Evolutionary conservation across 2,329 filamentous ascomycete genomes (phyloP).

Genomic region (Ciborinia camelliae): DNA sequence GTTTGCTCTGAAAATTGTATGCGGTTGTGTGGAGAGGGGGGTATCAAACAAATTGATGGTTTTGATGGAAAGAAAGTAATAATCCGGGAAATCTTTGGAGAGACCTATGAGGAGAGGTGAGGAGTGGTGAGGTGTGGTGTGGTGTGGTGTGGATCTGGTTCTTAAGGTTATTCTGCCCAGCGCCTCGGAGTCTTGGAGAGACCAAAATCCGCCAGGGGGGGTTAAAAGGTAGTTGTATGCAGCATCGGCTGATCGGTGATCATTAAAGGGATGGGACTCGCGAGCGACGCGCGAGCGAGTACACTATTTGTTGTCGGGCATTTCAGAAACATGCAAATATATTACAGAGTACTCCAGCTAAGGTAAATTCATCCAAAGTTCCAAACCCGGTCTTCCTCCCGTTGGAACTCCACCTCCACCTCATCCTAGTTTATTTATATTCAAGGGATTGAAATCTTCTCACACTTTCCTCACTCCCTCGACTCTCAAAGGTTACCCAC

Average conservation of each 20-base stretch:
- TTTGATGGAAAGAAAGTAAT: background rate
- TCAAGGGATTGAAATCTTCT: background rate
- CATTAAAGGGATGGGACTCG: background rate
- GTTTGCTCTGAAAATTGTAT: background rate
- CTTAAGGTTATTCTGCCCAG: too few relatives aligned
- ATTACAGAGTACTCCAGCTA: too few relatives aligned
- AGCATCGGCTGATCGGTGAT: slow-evolving; percentile 8
- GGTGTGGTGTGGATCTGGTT: too few relatives aligned
- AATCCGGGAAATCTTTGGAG: background rate
- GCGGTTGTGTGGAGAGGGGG: background rate
- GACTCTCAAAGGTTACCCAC: background rate
- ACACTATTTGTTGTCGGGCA: slow-evolving; percentile 1
- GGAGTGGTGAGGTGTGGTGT: too few relatives aligned
- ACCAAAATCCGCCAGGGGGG: background rate
- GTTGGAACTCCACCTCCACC: background rate
- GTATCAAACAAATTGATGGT: background rate
- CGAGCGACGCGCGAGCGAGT: too few relatives aligned
- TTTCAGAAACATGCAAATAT: background rate
- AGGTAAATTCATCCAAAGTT: too few relatives aligned
- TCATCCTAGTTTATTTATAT: slow-evolving; percentile 1
- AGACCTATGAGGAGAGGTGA: too few relatives aligned
- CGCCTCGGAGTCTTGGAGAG: background rate
- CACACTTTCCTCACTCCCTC: background rate
- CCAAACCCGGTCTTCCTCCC: slow-evolving; percentile 10
- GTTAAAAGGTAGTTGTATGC: background rate